These are phyloP conservation scores for Cupressus sempervirens DNA, from an alignment of 75 land plant genomes.

Conservation along the genomic window DNA sequence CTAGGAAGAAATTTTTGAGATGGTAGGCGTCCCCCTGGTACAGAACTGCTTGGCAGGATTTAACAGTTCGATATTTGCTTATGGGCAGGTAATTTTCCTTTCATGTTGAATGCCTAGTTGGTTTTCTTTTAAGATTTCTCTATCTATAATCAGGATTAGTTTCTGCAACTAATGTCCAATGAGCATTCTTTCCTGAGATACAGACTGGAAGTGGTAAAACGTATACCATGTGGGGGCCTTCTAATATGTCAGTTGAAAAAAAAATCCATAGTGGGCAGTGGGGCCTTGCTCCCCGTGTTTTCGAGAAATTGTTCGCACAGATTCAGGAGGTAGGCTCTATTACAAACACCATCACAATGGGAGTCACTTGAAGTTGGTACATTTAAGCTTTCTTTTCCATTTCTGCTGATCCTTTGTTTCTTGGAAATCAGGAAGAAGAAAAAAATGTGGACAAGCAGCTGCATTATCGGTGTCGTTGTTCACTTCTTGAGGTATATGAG, in stretches of 20 bases:
- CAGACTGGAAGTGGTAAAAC: constrained; percentile 99
- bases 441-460: constrained; percentile 78
- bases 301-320: constrained; percentile 77
- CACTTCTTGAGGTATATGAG: constrained; percentile 69
- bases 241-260: constrained; percentile 54
- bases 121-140: not conserved
- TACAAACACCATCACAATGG: not conserved
- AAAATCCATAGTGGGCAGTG: constrained; percentile 34
- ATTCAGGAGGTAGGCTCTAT: constrained; percentile 65
- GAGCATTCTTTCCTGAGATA: not conserved
- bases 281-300: constrained; percentile 91
- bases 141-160: not conserved
- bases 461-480: constrained; percentile 77
- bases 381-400: not conserved
- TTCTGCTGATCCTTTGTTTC: constrained; percentile 2
- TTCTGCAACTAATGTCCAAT: not conserved
- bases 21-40: constrained; percentile 78
- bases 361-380: not conserved
- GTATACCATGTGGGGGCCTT: constrained; percentile 96
- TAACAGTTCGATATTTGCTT: constrained; percentile 83
- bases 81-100: constrained; percentile 74
- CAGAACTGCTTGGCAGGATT: constrained; percentile 83
- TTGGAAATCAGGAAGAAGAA: constrained; percentile 63
- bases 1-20: constrained; percentile 77
- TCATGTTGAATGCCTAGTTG: not conserved